Base-by-base conservation (phyloP, 2,329 filamentous ascomycete genomes). In the Dendryphion nanum region DNA sequence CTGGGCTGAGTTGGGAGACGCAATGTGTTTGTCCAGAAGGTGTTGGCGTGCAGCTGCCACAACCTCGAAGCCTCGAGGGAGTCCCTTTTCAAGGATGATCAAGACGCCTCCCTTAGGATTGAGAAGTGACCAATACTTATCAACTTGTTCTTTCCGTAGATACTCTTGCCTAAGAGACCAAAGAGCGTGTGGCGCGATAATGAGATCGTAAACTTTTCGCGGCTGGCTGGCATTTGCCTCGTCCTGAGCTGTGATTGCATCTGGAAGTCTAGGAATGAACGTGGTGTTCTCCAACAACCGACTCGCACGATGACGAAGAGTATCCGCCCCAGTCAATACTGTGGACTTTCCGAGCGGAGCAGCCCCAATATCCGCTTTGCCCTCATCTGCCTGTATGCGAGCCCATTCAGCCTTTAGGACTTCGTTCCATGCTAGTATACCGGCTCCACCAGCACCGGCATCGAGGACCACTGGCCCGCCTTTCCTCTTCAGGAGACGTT, bases 41-140 rank as follows among this genome's bases (percentile, higher is more conserved):
- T 86, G 81, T 29, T 89, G 78, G 34, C 93, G 82, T 5, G 90
- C 89, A 33, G 85, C 86, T 8, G 89, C 91, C 28, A 98, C 81
- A 12, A 88, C 86, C 63, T 97, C 93, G 50, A 98, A 98, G 0
- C 93, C 93, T 30, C 88, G 81, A 10, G 89, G 87, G 10, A 95
- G 80, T 0, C 89, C 93, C 64, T 96, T 97, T 63, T 98, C 93
- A 16, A 96, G 70, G 3, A 97, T 68, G 33, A 97, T 79, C 4
- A 98, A 74, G 12, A 98, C 78, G 23, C 93, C 93, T 2, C 91
- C 91, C 14, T 90, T 77, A 2, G 86, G 86, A 36, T 86, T 87
- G 4, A 96, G 74, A 35, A 96, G 74, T 12, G 81, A 83, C 93
- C 93, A 98, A 1, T 97, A 77, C 44, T 95, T 95, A 57, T 94